Evolutionary conservation across 2,329 filamentous ascomycete species (phyloP).

Genomic region (Beauveria sp.): DNA sequence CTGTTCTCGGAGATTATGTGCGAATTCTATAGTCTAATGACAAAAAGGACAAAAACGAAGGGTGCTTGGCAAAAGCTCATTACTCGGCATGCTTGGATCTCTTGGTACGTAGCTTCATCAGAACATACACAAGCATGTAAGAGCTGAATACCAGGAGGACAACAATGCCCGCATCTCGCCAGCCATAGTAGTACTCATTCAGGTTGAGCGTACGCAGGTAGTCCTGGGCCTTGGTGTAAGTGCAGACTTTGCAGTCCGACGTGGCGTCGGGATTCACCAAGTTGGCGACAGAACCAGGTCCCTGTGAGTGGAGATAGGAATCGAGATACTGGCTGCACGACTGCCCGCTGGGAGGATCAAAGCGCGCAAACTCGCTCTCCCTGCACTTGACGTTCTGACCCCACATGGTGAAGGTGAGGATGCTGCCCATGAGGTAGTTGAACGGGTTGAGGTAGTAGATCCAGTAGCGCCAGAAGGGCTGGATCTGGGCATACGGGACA

Average conservation of each 20-base stretch:
- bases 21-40: background rate
- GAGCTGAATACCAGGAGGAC: slow-evolving; percentile 47
- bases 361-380: slow-evolving; percentile 41
- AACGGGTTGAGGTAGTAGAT: slow-evolving; percentile 56
- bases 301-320: slow-evolving; percentile 36
- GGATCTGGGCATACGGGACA: slow-evolving; percentile 56
- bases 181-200: slow-evolving; percentile 53
- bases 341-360: slow-evolving; percentile 40
- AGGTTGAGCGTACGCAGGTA: slow-evolving; percentile 55
- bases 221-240: slow-evolving; percentile 49
- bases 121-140: slow-evolving; percentile 38
- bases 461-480: slow-evolving; percentile 61
- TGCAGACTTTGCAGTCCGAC: slow-evolving; percentile 50
- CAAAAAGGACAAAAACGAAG: background rate
- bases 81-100: slow-evolving; percentile 39
- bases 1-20: background rate
- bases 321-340: slow-evolving; percentile 53
- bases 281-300: slow-evolving; percentile 38
- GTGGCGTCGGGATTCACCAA: slow-evolving; percentile 54
- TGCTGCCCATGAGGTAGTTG: slow-evolving; percentile 51
- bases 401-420: slow-evolving; percentile 46
- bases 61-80: background rate
- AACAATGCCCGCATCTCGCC: slow-evolving; percentile 56
- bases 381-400: slow-evolving; percentile 38
- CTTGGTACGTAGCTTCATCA: slow-evolving; percentile 44